Evolutionary conservation across 352 stramenopile genomes (phyloP), one percentile per base, ranked within the genome.

Genomic region (Globisporangium spiculum): DNA sequence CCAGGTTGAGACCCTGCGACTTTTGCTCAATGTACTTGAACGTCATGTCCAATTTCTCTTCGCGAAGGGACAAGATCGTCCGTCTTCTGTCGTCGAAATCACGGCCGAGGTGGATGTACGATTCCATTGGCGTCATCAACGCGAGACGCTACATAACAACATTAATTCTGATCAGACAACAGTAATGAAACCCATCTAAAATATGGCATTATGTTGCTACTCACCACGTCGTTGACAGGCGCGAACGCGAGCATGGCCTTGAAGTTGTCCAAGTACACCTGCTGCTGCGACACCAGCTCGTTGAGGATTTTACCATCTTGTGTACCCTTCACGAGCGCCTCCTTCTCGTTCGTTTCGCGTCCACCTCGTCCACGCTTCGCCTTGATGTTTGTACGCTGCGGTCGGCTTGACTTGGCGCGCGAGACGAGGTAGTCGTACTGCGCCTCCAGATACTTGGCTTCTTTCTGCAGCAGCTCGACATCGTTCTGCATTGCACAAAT

Each of bases 11-110:
- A 1, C 80, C 80, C 26, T 77, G 73, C 5, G 83, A 64, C 62
- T 93, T 90, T 38, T 89, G 75, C 67, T 91, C 85, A 69, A 93
- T 91, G 66, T 88, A 93, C 63, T 89, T 89, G 75, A 84, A 83
- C 50, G 85, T 89, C 80, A 83, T 87, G 69, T 91, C 83, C 3
- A 93, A 71, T 68, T 93, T 93, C 61, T 93, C 85, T 52, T 91
- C 83, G 3, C 83, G 83, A 26, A 93, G 44, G 3, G 73, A 70
- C 27, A 91, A 53, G 27, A 93, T 88, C 0, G 74, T 86, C 66
- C 78, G 76, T 60, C 83, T 76, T 44, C 85, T 73, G 63, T 93
- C 80, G 36, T 89, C 70, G 30, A 91, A 89, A 57, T 91, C 80
- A 10, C 70, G 77, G 4, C 79, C 79, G 0, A 91, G 68, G 27